These are phyloP conservation scores for Globisporangium solare DNA, from an alignment of 352 stramenopile species.

Conservation along the genomic window DNA sequence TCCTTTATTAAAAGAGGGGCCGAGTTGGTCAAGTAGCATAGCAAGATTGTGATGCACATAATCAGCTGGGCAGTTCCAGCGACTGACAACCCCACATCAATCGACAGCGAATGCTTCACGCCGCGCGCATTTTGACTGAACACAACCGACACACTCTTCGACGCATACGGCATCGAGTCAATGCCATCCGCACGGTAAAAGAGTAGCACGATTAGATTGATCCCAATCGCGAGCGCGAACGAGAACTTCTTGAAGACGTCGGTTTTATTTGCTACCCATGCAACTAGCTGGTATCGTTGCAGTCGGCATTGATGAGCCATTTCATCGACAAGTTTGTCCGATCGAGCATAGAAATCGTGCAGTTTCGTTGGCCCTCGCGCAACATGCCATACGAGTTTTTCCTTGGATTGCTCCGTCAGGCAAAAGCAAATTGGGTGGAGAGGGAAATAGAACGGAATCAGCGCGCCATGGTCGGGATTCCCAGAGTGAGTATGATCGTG, in stretches of 20 bases:
- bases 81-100: slow-evolving; percentile 33
- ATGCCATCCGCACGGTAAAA: slow-evolving; percentile 57
- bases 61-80: slow-evolving; percentile 50
- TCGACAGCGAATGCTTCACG: slow-evolving; percentile 21
- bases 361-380: slow-evolving; percentile 55
- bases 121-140: slow-evolving; percentile 7
- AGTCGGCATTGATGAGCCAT: slow-evolving; percentile 66
- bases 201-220: slow-evolving; percentile 57
- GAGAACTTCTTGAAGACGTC: slow-evolving; percentile 49
- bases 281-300: slow-evolving; percentile 26
- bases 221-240: slow-evolving; percentile 41
- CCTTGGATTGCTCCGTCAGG: slow-evolving; percentile 66
- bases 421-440: slow-evolving; percentile 74
- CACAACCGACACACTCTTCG: slow-evolving; percentile 33
- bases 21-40: slow-evolving; percentile 63
- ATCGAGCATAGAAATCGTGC: slow-evolving; percentile 59
- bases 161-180: slow-evolving; percentile 45
- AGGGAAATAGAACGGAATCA: slow-evolving; percentile 71
- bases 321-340: slow-evolving; percentile 65
- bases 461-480: background rate
- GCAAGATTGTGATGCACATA: slow-evolving; percentile 40
- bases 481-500: background rate
- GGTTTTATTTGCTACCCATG: slow-evolving; percentile 31
- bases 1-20: slow-evolving; percentile 66
- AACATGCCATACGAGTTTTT: slow-evolving; percentile 65